Percentiles rank a stretch among this genome's conserved stretches.
phyloP scores from a whole-genome alignment of 495 filamentous ascomycete genomes.

The Alectoria sarmentosa region DNA sequence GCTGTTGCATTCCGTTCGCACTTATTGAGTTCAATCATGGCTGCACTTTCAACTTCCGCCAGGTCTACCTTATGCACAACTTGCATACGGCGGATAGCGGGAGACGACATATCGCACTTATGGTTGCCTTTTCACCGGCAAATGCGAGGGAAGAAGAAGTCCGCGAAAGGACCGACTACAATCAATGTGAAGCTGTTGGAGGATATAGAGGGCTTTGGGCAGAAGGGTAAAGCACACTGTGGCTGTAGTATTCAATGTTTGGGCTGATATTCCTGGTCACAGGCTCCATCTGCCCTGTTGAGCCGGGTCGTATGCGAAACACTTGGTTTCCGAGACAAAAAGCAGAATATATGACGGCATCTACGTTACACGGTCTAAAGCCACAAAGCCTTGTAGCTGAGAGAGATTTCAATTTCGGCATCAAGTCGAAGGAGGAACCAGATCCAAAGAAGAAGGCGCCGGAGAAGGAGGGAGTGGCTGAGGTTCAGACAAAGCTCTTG shows the following conservation, averaged over 20 bases:
- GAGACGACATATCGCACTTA: conserved; percentile 13
- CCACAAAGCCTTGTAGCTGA: conserved; percentile 35
- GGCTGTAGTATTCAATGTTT: not conserved
- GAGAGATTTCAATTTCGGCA: conserved; percentile 41
- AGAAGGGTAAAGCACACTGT: conserved; percentile 39
- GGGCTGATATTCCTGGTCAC: not conserved
- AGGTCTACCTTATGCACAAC: conserved; percentile 23
- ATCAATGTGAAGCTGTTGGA: conserved; percentile 53
- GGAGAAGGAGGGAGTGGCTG: conserved; percentile 21
- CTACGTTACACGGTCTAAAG: conserved; percentile 39
- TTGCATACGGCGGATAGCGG: conserved; percentile 25
- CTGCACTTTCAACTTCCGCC: not conserved
- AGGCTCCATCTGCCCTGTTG: conserved; percentile 50
- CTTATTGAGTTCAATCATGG: not conserved
- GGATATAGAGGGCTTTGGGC: conserved; percentile 54
- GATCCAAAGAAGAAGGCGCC: not conserved
- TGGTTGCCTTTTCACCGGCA: conserved; percentile 33
- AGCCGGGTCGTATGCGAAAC: conserved; percentile 49
- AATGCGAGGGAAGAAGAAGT: conserved; percentile 48
- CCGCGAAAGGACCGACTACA: conserved; percentile 38
- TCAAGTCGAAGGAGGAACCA: conserved; percentile 12
- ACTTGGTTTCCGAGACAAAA: conserved; percentile 45
- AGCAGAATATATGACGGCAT: conserved; percentile 47
- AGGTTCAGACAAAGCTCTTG: conserved; percentile 28
- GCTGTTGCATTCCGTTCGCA: not conserved